Evolutionary conservation across 1,284 basidiomycete species (phyloP), one percentile per base, ranked within the genome.

Genomic region (Moniliella sp.): DNA sequence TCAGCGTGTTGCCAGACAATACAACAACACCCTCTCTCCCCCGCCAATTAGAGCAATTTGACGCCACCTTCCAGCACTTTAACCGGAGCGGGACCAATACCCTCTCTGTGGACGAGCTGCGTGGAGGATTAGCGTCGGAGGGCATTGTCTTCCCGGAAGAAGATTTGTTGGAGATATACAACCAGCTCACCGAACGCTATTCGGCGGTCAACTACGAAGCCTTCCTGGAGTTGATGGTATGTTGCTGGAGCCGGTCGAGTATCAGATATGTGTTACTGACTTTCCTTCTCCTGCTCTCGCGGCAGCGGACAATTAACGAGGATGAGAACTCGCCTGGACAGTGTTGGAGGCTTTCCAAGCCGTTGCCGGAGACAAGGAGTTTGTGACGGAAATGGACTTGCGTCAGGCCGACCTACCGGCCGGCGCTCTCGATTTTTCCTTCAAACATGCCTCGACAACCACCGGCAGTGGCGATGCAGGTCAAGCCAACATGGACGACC

Each of bases 21-120:
- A n/a, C n/a, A n/a, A n/a, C n/a, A n/a, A n/a, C n/a, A n/a, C n/a
- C n/a, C n/a, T n/a, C n/a, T n/a, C n/a, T n/a, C n/a, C n/a, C n/a
- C n/a, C n/a, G n/a, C n/a, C 84, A 93, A 59, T 67, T 94, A 15
- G 86, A 94, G 61, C 86, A 94, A 57, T 94, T 94, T 46, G 86
- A 94, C 61, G 75, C 76, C 52, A 91, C 86, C 1, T 97, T 94
- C 72, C 73, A 88, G 36, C 86, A 93, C 64, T 97, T 97, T 56
- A 86, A 93, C 62, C 76, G 75, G 45, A 83, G 93, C 49, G 78
- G 80, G 47, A 74, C 76, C 29, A 91, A 93, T 61, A 81, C 77
- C 0, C 71, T 97, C 19, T 74, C 71, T 35, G 64, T 78, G 34
- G 71, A 79, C 2, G 83, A 94, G 62, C 78, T 93, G 68, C 73